Evolutionary conservation across 2,329 filamentous ascomycete genomes (phyloP), one percentile per base, ranked within the genome.

Genomic region (Penicillium decumbens): DNA sequence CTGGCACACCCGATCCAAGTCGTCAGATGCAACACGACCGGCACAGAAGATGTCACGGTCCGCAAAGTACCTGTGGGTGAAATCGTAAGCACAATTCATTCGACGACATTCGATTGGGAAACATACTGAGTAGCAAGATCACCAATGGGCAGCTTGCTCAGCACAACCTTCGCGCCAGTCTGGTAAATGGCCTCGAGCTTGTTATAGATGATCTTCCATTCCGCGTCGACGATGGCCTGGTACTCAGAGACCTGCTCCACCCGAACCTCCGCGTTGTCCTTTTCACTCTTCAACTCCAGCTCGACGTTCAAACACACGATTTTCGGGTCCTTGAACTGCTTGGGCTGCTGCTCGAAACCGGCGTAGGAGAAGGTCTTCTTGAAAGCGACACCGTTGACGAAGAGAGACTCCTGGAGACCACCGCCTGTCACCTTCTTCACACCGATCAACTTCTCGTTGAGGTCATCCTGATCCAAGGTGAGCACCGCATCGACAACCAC

Each of bases 341-440:
- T 98, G 59, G 93, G 93, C 76, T 98, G 93, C 76, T 98, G 93
- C 76, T 98, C 93, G 75, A 98, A 98, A 68, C 93, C 93, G 62
- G 93, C 93, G 69, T 98, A 98, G 44, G 92, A 91, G 73, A 98
- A 98, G 4, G 93, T 98, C 83, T 98, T 98, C 80, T 97, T 97
- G 80, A 98, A 98, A 30, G 93, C 92, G 55, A 98, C 93, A 67
- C 93, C 93, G 71, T 97, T 93, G 68, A 98, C 87, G 73, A 97
- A 97, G 35, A 95, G 82, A 2, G 92, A 96, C 56, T 97, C 93
- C 65, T 95, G 93, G 28, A 98, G 82, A 32, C 89, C 95, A 71
- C 93, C 93, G 66, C 93, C 93, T 33, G 90, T 92, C 56, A 98
- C 91, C 78, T 96, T 97, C 81, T 98, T 98, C 71, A 97, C 83